Conservation (phyloP, 2,329 filamentous ascomycete genomes). For the Alternaria sp. region DNA sequence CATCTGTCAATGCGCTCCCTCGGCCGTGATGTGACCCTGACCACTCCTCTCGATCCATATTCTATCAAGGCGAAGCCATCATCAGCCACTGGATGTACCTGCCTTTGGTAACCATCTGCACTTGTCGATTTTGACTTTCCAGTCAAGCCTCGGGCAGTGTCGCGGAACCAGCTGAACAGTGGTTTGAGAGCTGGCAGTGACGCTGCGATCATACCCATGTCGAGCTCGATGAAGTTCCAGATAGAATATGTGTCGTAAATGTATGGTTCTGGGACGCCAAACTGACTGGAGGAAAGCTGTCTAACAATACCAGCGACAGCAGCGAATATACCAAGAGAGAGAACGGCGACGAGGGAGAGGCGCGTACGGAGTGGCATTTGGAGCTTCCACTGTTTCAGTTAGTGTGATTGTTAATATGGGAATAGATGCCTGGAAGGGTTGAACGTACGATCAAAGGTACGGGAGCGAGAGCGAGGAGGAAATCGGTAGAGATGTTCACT, state of each 20-base stretch:
- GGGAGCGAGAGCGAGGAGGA: conserved; percentile 54
- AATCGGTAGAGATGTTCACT: conserved; percentile 53
- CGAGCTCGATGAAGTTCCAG: conserved; percentile 58
- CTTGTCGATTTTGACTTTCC: not conserved
- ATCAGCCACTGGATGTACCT: not conserved
- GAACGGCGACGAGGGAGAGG: conserved; percentile 47
- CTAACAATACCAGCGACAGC: conserved; percentile 57
- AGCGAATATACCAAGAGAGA: conserved; percentile 54
- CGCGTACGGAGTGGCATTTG: conserved; percentile 56
- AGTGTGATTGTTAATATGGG: not conserved
- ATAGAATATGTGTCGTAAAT: conserved; percentile 55
- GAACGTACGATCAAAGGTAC: conserved; percentile 51
- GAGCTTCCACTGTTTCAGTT: conserved; percentile 43
- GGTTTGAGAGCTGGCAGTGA: conserved; percentile 54
- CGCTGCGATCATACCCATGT: conserved; percentile 56
- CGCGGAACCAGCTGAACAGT: conserved; percentile 32
- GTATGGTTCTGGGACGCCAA: conserved; percentile 48
- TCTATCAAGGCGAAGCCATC: not conserved
- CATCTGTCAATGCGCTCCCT: not conserved
- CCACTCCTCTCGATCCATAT: not conserved
- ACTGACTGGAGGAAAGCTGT: conserved; percentile 50
- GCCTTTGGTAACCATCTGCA: not conserved
- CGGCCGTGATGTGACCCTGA: not conserved
- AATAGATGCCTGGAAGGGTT: not conserved
- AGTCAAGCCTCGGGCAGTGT: conserved; percentile 24